Conservation (phyloP, 768 basidiomycete genomes). For the Panellus pusillus region DNA sequence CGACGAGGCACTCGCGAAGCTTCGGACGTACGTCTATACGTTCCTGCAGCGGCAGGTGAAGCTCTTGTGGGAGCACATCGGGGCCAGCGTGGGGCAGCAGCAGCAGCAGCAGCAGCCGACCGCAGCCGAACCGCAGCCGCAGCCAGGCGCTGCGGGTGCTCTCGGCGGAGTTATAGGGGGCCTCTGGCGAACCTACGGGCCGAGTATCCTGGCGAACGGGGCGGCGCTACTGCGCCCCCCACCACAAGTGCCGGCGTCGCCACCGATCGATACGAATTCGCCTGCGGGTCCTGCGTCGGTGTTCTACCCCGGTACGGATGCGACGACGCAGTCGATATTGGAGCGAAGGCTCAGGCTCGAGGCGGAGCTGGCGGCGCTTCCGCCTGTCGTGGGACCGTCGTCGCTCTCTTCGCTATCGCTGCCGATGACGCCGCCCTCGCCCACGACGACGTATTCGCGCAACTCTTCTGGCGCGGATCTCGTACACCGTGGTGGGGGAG, state of each 20-base stretch:
- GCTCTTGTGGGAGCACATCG: constrained; percentile 64
- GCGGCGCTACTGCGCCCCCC: constrained; percentile 60
- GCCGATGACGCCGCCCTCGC: constrained; percentile 31
- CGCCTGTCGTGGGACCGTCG: constrained; percentile 9
- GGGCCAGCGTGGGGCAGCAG: constrained; percentile 17
- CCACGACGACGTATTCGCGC: constrained; percentile 35
- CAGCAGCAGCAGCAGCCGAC: background rate
- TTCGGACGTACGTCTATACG: constrained; percentile 56
- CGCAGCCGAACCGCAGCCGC: constrained; percentile 1
- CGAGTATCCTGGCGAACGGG: constrained; percentile 66
- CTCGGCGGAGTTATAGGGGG: constrained; percentile 39
- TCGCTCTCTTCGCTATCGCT: constrained; percentile 31
- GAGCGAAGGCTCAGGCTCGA: constrained; percentile 55
- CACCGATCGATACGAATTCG: constrained; percentile 28
- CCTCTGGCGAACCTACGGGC: constrained; percentile 81
- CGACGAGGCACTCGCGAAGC: constrained; percentile 71
- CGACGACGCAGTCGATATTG: constrained; percentile 34
- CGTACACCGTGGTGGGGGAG: constrained; percentile 25
- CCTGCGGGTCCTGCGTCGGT: constrained; percentile 30
- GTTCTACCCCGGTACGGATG: constrained; percentile 13
- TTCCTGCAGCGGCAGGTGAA: constrained; percentile 67
- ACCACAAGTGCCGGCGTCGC: constrained; percentile 39
- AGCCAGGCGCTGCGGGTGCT: background rate
- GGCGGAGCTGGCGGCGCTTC: constrained; percentile 56
- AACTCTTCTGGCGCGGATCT: constrained; percentile 33